Percentiles rank a stretch among this genome's conserved stretches.
Conservation (phyloP, 2,329 filamentous ascomycete species). For the Colletotrichum echinochloae region DNA sequence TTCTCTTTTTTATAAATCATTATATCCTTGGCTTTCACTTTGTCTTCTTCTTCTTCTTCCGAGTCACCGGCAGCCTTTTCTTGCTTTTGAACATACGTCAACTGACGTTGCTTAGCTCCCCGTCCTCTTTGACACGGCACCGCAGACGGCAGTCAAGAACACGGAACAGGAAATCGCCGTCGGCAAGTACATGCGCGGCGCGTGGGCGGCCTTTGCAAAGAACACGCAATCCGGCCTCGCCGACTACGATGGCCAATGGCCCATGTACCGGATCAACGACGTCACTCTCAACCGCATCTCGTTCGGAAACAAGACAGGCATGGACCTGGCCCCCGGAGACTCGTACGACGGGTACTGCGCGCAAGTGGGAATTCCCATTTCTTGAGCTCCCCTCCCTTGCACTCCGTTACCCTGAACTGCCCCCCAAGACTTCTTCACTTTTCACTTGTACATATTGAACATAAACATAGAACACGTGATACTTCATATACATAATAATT, state of each 20-base stretch:
- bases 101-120: slow-evolving; percentile 42
- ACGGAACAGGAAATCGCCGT: slow-evolving; percentile 47
- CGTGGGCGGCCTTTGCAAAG: slow-evolving; percentile 55
- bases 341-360: slow-evolving; percentile 35
- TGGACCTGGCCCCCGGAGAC: slow-evolving; percentile 42
- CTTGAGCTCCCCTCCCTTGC: neutral
- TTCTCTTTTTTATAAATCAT: slow-evolving; percentile 1
- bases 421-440: neutral
- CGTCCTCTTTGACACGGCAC: slow-evolving; percentile 48
- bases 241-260: slow-evolving; percentile 46
- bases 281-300: slow-evolving; percentile 46
- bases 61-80: neutral
- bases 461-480: neutral
- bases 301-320: slow-evolving; percentile 46
- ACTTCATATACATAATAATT: neutral
- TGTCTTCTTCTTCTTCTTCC: neutral
- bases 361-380: slow-evolving; percentile 10
- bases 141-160: slow-evolving; percentile 39
- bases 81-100: neutral
- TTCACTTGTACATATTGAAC: slow-evolving; percentile 6
- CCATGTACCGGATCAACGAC: slow-evolving; percentile 31
- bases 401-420: neutral
- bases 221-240: slow-evolving; percentile 50
- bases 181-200: slow-evolving; percentile 51
- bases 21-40: slow-evolving; percentile 9